phyloP scores from a whole-genome alignment of 805 yeast genomes.

The Candida verbasci region DNA sequence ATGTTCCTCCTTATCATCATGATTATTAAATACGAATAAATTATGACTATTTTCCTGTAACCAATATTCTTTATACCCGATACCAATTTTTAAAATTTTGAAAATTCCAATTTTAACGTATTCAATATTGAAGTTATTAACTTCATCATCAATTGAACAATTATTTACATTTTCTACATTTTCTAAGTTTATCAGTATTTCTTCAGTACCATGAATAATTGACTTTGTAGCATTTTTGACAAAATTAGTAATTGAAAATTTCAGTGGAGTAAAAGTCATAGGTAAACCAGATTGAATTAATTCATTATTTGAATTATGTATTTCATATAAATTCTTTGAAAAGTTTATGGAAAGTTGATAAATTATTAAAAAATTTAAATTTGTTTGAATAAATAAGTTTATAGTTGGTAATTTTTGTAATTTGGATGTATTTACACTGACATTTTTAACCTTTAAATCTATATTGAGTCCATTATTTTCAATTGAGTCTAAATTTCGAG shows the following conservation, averaged over 20 bases:
- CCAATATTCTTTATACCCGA: conserved; percentile 31
- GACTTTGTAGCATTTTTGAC: conserved; percentile 29
- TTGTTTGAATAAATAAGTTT: conserved; percentile 39
- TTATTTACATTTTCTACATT: conserved; percentile 33
- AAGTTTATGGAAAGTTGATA: conserved; percentile 34
- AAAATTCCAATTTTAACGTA: conserved; percentile 23
- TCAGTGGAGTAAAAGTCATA: conserved; percentile 20
- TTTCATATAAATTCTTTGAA: conserved; percentile 30
- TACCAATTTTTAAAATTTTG: conserved; percentile 30
- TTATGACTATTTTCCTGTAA: conserved; percentile 36
- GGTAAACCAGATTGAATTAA: conserved; percentile 35
- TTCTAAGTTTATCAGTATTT: conserved; percentile 19
- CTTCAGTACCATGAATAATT: conserved; percentile 24
- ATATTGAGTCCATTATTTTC: conserved; percentile 44
- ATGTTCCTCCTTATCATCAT: conserved; percentile 11
- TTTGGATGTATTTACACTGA: conserved; percentile 32
- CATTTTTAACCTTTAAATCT: conserved; percentile 34
- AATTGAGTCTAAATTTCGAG: conserved; percentile 40
- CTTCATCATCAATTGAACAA: conserved; percentile 26
- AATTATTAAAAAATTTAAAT: conserved; percentile 34
- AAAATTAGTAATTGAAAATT: conserved; percentile 23
- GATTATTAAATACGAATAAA: conserved; percentile 26
- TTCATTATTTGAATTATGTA: conserved; percentile 22
- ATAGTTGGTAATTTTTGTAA: conserved; percentile 21
- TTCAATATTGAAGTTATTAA: conserved; percentile 22